phyloP scores from a whole-genome alignment of 768 basidiomycete species.

The Thelephora aurantiotincta region DNA sequence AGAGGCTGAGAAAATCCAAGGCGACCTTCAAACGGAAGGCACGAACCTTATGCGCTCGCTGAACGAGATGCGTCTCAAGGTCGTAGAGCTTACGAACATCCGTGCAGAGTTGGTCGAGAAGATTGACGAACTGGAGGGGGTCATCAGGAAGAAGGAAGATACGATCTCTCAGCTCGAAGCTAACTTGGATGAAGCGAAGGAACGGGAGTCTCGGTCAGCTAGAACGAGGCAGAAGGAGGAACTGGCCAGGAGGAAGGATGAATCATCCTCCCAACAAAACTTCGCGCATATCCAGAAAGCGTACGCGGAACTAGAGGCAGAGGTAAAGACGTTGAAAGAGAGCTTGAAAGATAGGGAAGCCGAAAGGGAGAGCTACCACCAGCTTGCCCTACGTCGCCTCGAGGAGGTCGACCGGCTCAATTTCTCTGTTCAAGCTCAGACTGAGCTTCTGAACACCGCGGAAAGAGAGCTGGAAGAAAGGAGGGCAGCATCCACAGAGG shows the following conservation, averaged over 20 bases:
- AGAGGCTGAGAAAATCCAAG: conserved; percentile 58
- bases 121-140: conserved; percentile 38
- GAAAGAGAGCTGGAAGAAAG: conserved; percentile 38
- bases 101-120: conserved; percentile 60
- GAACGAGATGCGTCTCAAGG: conserved; percentile 77
- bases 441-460: conserved; percentile 38
- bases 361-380: conserved; percentile 46
- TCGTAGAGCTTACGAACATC: conserved; percentile 63
- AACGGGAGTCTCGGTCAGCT: conserved; percentile 32
- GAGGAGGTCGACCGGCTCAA: conserved; percentile 46
- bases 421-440: conserved; percentile 27
- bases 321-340: conserved; percentile 38
- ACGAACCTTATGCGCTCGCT: conserved; percentile 66
- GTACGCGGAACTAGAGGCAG: conserved; percentile 45
- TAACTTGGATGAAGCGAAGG: conserved; percentile 37
- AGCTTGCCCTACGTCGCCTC: conserved; percentile 36
- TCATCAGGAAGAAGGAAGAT: conserved; percentile 38
- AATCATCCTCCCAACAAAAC: conserved; percentile 29
- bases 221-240: conserved; percentile 30
- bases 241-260: conserved; percentile 38
- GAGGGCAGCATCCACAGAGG: conserved; percentile 38
- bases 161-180: conserved; percentile 49
- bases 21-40: conserved; percentile 65
- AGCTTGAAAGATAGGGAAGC: conserved; percentile 46
- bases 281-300: conserved; percentile 47